phyloP scores from a whole-genome alignment of 176 grass and related monocot species.

The Guadua angustifolia region DNA sequence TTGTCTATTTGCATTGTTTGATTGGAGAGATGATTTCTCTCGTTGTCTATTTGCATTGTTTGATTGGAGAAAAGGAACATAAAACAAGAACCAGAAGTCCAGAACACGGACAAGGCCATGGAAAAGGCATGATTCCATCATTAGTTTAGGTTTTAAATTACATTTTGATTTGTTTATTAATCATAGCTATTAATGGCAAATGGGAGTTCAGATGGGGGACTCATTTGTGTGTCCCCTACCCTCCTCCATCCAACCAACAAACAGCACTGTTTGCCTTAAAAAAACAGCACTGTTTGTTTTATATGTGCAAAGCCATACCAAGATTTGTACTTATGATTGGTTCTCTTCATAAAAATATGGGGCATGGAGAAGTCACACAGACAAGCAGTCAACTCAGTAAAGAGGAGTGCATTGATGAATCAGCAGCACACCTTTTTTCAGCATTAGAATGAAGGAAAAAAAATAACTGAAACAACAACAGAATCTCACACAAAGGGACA shows the following conservation, averaged over 20 bases:
- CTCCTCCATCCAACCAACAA: constrained; percentile 26
- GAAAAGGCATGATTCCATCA: constrained; percentile 22
- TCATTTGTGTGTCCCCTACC: constrained; percentile 5
- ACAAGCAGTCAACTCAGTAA: constrained; percentile 24
- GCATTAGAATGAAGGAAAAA: neutral
- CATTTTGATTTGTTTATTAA: neutral
- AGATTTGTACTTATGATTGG: constrained; percentile 38
- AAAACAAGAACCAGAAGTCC: neutral
- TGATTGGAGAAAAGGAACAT: constrained; percentile 18
- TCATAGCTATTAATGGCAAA: constrained; percentile 24
- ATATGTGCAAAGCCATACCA: constrained; percentile 23
- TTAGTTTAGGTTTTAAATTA: constrained; percentile 4
- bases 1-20: too few species aligned
- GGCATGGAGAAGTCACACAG: constrained; percentile 16
- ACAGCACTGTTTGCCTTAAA: neutral
- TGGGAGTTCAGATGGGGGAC: constrained; percentile 6
- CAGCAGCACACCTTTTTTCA: constrained; percentile 29
- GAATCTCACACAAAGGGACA: constrained; percentile 26
- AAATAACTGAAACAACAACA: constrained; percentile 31
- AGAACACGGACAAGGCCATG: constrained; percentile 20
- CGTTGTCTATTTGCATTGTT: constrained; percentile 15
- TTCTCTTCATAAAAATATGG: constrained; percentile 23
- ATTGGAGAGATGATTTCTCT: too few species aligned
- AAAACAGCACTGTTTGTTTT: constrained; percentile 15
- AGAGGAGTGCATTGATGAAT: constrained; percentile 41